A percentile compares a stretch with the other conserved stretches of the same genome.
These are phyloP conservation scores for Corrigiola litoralis DNA, from an alignment of 179 eudicot genomes.

Conservation along the genomic window DNA sequence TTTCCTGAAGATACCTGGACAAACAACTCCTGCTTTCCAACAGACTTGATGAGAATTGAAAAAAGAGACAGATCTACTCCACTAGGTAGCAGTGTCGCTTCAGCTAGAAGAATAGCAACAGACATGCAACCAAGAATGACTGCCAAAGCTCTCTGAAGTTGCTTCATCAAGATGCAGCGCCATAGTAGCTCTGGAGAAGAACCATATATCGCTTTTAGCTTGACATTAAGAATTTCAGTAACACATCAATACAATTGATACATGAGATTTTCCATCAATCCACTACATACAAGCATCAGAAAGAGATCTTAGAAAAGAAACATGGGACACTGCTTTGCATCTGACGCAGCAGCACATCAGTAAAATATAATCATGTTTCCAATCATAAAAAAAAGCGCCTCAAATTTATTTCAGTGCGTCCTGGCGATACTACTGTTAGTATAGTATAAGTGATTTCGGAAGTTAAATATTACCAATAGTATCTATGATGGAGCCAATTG, in stretches of 20 bases:
- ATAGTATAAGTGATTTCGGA: not conserved
- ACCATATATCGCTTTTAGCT: not conserved
- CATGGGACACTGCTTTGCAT: not conserved
- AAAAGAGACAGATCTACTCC: conserved; percentile 78
- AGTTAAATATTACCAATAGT: conserved; percentile 46
- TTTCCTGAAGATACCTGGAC: conserved; percentile 61
- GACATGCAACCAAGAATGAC: conserved; percentile 91
- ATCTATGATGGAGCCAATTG: conserved; percentile 59
- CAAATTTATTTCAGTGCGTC: too few species aligned
- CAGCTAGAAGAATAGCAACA: conserved; percentile 90
- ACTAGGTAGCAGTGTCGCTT: conserved; percentile 80
- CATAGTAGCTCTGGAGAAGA: conserved; percentile 62
- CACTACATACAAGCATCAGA: not conserved
- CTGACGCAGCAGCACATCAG: not conserved
- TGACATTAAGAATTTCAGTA: not conserved
- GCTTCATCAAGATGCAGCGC: conserved; percentile 74
- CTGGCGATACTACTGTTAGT: too few species aligned
- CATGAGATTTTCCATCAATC: not conserved
- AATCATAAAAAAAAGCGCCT: not conserved
- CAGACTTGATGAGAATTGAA: conserved; percentile 79
- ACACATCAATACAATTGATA: not conserved
- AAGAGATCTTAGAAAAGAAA: not conserved
- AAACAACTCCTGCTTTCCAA: conserved; percentile 61
- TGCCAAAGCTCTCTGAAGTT: conserved; percentile 66
- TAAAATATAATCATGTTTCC: not conserved